These are phyloP conservation scores for Hemileccinum rubropunctum DNA, from an alignment of 768 basidiomycete species.

Conservation along the genomic window DNA sequence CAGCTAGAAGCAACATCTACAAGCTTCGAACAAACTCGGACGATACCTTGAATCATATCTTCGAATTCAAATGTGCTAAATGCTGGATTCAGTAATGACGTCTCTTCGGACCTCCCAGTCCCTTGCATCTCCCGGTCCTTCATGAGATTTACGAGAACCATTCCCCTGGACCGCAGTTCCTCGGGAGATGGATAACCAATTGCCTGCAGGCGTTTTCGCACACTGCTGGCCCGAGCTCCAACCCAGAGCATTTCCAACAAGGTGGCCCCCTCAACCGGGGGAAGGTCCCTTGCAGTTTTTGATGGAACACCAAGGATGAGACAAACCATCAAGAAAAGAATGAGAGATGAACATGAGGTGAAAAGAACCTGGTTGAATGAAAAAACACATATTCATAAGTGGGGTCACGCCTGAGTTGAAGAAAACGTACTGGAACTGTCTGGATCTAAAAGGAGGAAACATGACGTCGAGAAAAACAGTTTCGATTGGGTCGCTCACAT, in stretches of 20 bases:
- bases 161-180: neutral
- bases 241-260: neutral
- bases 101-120: neutral
- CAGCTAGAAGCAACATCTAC: too few relatives aligned
- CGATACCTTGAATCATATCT: too few relatives aligned
- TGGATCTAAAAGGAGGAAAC: neutral
- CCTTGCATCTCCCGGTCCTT: neutral
- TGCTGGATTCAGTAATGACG: too few relatives aligned
- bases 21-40: too few relatives aligned
- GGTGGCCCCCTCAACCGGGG: neutral
- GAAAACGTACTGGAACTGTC: neutral
- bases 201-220: neutral
- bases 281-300: neutral
- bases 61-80: too few relatives aligned
- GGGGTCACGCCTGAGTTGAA: neutral
- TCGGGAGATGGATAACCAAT: neutral
- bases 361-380: neutral
- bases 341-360: neutral
- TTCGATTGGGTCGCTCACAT: neutral
- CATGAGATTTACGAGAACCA: neutral
- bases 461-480: too few relatives aligned
- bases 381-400: too few relatives aligned
- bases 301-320: neutral
- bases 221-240: neutral
- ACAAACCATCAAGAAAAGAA: neutral